Percentiles rank a stretch among this genome's conserved stretches.
Conservation (phyloP, 1,284 basidiomycete species). For the Cryptococcus sp. region DNA sequence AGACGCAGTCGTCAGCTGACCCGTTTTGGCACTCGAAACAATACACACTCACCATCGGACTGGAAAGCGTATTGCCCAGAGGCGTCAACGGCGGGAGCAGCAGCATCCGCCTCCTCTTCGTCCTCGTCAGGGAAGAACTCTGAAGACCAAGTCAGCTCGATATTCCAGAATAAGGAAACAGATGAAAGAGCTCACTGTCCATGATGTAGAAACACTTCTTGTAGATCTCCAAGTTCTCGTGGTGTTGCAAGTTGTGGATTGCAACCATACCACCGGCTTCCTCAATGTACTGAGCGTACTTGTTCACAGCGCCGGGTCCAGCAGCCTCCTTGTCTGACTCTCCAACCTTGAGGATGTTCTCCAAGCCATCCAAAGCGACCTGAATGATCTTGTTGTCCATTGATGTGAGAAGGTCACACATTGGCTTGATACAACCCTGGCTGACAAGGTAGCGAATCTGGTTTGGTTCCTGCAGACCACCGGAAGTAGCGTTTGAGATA, state of each 20-base stretch:
- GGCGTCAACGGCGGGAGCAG: constrained; percentile 79
- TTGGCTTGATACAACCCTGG: constrained; percentile 97
- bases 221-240: constrained; percentile 98
- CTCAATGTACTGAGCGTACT: constrained; percentile 93
- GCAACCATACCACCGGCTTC: constrained; percentile 98
- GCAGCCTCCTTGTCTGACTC: constrained; percentile 89
- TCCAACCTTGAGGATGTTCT: constrained; percentile 98
- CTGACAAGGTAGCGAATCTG: constrained; percentile 98
- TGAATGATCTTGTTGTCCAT: constrained; percentile 99
- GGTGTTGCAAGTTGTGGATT: constrained; percentile 98
- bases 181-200: constrained; percentile 66
- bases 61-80: constrained; percentile 81
- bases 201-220: constrained; percentile 99
- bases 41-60: constrained; percentile 61
- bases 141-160: constrained; percentile 10
- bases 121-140: constrained; percentile 54
- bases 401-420: constrained; percentile 92
- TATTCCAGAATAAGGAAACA: neutral
- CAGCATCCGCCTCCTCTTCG: constrained; percentile 62
- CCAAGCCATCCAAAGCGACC: constrained; percentile 86
- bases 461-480: constrained; percentile 91
- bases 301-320: constrained; percentile 82
- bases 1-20: constrained; percentile 11
- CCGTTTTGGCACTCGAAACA: neutral
- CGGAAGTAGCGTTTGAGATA: constrained; percentile 97